Conservation (phyloP, 2,329 filamentous ascomycete species). For the Colletotrichum orbiculare region DNA sequence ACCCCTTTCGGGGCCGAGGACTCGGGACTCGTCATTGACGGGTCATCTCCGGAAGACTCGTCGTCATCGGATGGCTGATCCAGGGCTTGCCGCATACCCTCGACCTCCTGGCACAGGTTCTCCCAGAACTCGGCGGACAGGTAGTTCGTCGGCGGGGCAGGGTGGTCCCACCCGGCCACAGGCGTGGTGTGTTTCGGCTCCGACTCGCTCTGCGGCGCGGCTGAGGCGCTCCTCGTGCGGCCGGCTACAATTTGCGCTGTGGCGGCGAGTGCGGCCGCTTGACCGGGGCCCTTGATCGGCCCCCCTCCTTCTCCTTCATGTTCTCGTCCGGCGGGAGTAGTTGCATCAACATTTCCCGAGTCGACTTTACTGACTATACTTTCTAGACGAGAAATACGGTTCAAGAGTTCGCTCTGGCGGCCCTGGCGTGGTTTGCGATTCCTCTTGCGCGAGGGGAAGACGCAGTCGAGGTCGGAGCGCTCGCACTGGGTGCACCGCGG, state of each 20-base stretch:
- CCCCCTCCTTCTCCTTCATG: neutral
- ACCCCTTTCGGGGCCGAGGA: constrained; percentile 39
- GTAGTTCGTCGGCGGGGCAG: constrained; percentile 47
- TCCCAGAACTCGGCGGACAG: constrained; percentile 58
- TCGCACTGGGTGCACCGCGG: constrained; percentile 65
- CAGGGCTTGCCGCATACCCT: constrained; percentile 55
- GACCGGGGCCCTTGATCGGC: neutral
- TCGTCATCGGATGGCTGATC: constrained; percentile 55
- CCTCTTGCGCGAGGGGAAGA: constrained; percentile 57
- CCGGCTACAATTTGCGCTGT: constrained; percentile 5
- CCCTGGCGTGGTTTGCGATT: constrained; percentile 53
- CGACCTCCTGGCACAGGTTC: constrained; percentile 56
- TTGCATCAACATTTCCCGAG: constrained; percentile 38
- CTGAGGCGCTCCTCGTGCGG: constrained; percentile 36
- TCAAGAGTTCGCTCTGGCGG: constrained; percentile 56
- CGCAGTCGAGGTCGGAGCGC: constrained; percentile 58
- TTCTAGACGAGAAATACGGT: constrained; percentile 57
- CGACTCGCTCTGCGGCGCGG: constrained; percentile 7
- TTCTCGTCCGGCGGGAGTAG: no score
- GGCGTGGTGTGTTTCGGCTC: constrained; percentile 8
- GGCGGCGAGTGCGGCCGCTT: constrained; percentile 9
- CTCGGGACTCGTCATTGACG: constrained; percentile 46
- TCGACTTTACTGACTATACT: constrained; percentile 57
- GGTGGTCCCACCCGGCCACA: constrained; percentile 32
- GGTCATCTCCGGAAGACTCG: constrained; percentile 44